Conservation (phyloP, 768 basidiomycete species). For the Xerocomellus chrysenteron region DNA sequence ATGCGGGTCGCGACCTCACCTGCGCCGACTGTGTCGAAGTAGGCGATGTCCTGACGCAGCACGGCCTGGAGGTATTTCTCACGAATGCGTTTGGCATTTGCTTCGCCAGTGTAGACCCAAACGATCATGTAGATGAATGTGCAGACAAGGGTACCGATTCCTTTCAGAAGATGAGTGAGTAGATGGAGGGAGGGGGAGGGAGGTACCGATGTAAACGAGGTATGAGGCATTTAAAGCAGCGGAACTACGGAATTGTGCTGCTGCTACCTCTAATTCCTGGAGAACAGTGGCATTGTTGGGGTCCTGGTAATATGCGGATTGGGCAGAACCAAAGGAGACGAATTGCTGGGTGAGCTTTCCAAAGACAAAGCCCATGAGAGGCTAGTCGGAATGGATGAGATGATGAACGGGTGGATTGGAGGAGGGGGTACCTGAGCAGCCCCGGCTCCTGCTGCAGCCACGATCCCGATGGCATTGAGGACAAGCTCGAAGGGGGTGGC, state of each 20-base stretch:
- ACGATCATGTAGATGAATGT: constrained; percentile 72
- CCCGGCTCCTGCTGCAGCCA: constrained; percentile 74
- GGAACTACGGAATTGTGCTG: constrained; percentile 46
- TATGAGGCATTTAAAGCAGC: constrained; percentile 62
- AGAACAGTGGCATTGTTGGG: constrained; percentile 31
- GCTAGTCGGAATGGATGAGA: constrained; percentile 38
- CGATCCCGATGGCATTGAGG: constrained; percentile 67
- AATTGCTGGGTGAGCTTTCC: constrained; percentile 77
- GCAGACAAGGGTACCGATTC: constrained; percentile 70
- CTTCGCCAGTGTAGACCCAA: constrained; percentile 77
- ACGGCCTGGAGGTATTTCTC: constrained; percentile 79
- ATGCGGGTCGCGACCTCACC: constrained; percentile 95
- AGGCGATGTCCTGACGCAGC: constrained; percentile 84
- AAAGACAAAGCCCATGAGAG: constrained; percentile 81
- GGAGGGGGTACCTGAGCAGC: constrained; percentile 63
- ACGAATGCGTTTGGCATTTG: constrained; percentile 79
- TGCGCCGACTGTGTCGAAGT: constrained; percentile 88
- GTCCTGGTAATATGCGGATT: constrained; percentile 15
- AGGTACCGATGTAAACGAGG: constrained; percentile 64
- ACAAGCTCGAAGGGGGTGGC: constrained; percentile 67
- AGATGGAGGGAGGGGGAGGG: background rate
- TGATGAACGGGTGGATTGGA: background rate
- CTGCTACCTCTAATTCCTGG: constrained; percentile 34
- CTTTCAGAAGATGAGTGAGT: constrained; percentile 34
- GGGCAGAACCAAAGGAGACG: constrained; percentile 49